Evolutionary conservation across 352 stramenopile species (phyloP), one percentile per base, ranked within the genome.

Genomic region (Pythium phragmiticola): DNA sequence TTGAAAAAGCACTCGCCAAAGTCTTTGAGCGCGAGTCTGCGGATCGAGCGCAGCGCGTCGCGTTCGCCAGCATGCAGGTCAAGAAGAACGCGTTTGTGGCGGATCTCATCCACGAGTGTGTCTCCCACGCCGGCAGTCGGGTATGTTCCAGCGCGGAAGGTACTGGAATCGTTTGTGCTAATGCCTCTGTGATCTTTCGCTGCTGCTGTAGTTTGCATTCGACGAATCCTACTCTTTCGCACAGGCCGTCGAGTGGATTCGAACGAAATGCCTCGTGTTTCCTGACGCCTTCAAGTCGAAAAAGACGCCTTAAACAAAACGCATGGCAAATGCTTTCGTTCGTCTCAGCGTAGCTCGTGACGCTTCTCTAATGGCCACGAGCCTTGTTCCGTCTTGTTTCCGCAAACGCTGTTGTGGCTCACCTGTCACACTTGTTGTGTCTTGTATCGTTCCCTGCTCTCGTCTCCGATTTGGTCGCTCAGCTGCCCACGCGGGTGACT

Each of bases 11-110:
- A 7, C 52, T 70, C 8, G 45, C 36, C 21, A 39, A 65, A 42
- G 37, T 28, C 8, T 60, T 70, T 48, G 7, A 45, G 17, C n/a
- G 43, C 2, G 49, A 65, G 23, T 16, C 62, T 26, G 21, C 45
- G 7, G 64, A 70, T 14, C 56, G 52, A 36, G 26, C 19, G 57
- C 49, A 70, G 39, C 30, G 52, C 6, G 42, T 70, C 21, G 36
- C 34, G 16, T 66, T 46, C 42, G 57, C 57, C 2, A 46, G 52
- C 12, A 14, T 70, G 13, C 33, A 61, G 42, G 34, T 64, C 37
- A 65, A 62, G 39, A 70, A 70, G 57, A 63, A 66, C 16, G 23
- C 21, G 30, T 66, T 66, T 23, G 45, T 70, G 23, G 9, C 62
- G 4, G 57, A 66, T 16, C 64, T 70, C 34, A 21, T 70, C 14